Evolutionary conservation across 2,329 filamentous ascomycete genomes (phyloP).

Genomic region (Cladophialophora psammophila): DNA sequence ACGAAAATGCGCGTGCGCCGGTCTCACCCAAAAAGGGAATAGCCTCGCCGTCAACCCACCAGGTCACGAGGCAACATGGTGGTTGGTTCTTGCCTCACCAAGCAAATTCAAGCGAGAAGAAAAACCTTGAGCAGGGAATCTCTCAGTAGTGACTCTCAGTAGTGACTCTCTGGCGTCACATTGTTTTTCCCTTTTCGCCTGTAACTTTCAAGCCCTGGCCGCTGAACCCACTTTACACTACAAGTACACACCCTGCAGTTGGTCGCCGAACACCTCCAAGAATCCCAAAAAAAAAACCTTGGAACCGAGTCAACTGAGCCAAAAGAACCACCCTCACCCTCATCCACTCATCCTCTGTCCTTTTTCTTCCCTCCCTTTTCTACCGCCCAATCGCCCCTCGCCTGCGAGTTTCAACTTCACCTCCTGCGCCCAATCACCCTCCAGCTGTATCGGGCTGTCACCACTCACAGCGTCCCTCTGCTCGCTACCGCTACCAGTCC

Average conservation of each 20-base stretch:
- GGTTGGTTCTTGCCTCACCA: slow-evolving; percentile 24
- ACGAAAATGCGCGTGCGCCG: slow-evolving; percentile 5
- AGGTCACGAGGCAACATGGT: slow-evolving; percentile 26
- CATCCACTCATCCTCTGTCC: slow-evolving; percentile 24
- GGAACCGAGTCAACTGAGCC: not conserved
- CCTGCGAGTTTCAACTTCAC: slow-evolving; percentile 28
- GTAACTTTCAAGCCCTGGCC: too few species aligned
- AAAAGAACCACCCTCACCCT: slow-evolving; percentile 7
- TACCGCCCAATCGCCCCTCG: slow-evolving; percentile 36
- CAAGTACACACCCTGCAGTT: not conserved
- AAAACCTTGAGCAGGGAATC: slow-evolving; percentile 6
- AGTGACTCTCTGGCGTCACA: not conserved
- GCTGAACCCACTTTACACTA: not conserved
- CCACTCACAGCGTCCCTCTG: slow-evolving; percentile 17
- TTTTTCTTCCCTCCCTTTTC: slow-evolving; percentile 31
- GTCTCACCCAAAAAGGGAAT: not conserved
- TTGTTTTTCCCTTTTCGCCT: not conserved
- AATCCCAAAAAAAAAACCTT: not conserved
- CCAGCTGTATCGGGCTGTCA: slow-evolving; percentile 21
- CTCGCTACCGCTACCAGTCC: slow-evolving; percentile 14
- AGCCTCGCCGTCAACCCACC: not conserved
- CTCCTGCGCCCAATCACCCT: slow-evolving; percentile 37
- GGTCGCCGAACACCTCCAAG: not conserved
- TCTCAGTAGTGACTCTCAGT: slow-evolving; percentile 1
- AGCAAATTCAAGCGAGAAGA: slow-evolving; percentile 21